Conservation (phyloP, 2,329 filamentous ascomycete genomes). For the Monosporascus sp. region DNA sequence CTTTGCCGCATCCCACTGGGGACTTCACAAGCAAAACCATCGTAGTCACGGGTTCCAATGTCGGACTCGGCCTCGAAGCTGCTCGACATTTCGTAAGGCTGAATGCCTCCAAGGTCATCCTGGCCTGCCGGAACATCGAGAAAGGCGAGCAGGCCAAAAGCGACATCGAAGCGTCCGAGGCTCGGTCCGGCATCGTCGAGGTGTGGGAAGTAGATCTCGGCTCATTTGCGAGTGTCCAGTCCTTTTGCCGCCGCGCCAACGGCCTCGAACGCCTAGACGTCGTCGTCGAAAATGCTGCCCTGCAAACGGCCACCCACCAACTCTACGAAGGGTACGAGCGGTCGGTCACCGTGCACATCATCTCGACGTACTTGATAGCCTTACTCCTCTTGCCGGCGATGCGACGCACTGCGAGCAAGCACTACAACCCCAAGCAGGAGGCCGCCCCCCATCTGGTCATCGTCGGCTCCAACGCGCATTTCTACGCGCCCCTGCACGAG, state of each 20-base stretch:
- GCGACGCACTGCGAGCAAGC: background rate
- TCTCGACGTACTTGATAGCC: background rate
- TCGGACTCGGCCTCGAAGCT: conserved; percentile 40
- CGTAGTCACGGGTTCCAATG: conserved; percentile 41
- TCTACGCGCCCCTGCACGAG: background rate
- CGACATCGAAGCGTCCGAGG: conserved; percentile 23
- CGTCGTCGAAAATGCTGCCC: conserved; percentile 14
- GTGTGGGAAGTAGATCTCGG: conserved; percentile 31
- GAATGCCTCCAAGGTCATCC: conserved; percentile 34
- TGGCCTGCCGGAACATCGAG: conserved; percentile 35
- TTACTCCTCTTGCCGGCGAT: background rate
- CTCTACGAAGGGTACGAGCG: background rate
- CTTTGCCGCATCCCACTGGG: background rate
- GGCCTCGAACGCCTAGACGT: conserved; percentile 26
- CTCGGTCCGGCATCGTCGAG: conserved; percentile 13
- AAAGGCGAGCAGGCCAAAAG: conserved; percentile 34
- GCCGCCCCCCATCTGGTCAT: background rate
- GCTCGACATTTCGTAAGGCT: conserved; percentile 37
- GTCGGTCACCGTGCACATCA: background rate
- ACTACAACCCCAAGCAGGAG: background rate
- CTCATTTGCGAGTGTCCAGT: conserved; percentile 26
- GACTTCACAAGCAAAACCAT: conserved; percentile 21
- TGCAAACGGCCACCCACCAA: background rate
- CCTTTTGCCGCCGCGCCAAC: conserved; percentile 18
- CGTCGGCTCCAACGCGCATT: background rate